These are phyloP conservation scores for Yamadazyma pseudoaaseri DNA, from an alignment of 1,139 yeast species.

Conservation along the genomic window DNA sequence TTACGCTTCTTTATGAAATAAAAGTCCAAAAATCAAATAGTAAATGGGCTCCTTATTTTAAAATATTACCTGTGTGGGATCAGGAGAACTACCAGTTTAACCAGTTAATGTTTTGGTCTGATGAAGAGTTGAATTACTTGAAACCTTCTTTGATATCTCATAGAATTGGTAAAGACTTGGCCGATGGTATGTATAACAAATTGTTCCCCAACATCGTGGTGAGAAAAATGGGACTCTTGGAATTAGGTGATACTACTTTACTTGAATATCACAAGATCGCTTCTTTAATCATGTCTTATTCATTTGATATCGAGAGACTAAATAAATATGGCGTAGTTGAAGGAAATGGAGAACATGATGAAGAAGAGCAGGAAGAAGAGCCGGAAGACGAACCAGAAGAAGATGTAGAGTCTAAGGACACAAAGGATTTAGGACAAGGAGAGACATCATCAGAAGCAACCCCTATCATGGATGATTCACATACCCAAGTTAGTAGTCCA, in stretches of 20 bases:
- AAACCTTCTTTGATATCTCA: constrained; percentile 69
- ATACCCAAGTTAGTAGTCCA: constrained; percentile 3
- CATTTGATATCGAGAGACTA: constrained; percentile 34
- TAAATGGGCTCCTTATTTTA: constrained; percentile 69
- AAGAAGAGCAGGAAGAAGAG: constrained; percentile 18
- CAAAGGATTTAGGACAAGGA: constrained; percentile 18
- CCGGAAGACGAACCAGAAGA: constrained; percentile 11
- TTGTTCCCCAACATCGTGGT: constrained; percentile 24
- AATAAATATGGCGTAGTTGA: constrained; percentile 16
- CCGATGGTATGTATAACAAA: constrained; percentile 55
- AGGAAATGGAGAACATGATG: constrained; percentile 17
- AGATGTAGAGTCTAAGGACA: constrained; percentile 4
- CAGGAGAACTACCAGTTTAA: constrained; percentile 42
- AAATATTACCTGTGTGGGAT: constrained; percentile 58
- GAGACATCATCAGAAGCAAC: constrained; percentile 17
- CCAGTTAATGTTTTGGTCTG: constrained; percentile 79
- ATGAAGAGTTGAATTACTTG: constrained; percentile 48
- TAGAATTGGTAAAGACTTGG: constrained; percentile 70
- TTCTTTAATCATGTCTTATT: constrained; percentile 48
- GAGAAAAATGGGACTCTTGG: constrained; percentile 23
- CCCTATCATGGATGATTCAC: constrained; percentile 5
- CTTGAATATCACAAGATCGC: constrained; percentile 73
- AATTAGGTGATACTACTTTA: constrained; percentile 35
- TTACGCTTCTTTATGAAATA: constrained; percentile 62
- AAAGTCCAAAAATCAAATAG: constrained; percentile 41